Conservation (phyloP, 2,329 filamentous ascomycete species). For the Penicillium sp. region DNA sequence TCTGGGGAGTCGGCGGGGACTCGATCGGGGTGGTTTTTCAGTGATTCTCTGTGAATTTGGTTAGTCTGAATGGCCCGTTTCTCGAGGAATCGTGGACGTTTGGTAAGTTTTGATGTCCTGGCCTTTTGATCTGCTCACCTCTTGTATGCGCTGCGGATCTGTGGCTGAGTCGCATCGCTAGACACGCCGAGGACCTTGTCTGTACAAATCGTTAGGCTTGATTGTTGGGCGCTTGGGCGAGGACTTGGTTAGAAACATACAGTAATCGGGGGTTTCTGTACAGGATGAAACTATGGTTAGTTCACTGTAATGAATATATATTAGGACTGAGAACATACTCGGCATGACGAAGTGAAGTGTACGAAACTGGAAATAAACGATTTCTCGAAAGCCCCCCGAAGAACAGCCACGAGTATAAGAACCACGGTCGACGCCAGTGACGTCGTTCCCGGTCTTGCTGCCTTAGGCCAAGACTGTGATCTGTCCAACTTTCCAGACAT, state of each 20-base stretch:
- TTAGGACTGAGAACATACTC: constrained; percentile 19
- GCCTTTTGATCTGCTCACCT: constrained; percentile 53
- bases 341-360: constrained; percentile 19
- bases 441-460: constrained; percentile 14
- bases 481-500: neutral
- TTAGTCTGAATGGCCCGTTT: neutral
- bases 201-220: constrained; percentile 36
- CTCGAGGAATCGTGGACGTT: neutral
- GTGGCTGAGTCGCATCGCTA: constrained; percentile 72
- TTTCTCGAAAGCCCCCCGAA: neutral
- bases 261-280: constrained; percentile 42
- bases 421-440: constrained; percentile 17
- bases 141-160: constrained; percentile 95
- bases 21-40: constrained; percentile 92
- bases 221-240: neutral
- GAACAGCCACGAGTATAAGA: constrained; percentile 10
- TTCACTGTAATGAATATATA: neutral
- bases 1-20: constrained; percentile 83
- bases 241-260: constrained; percentile 30
- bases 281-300: neutral
- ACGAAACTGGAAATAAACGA: constrained; percentile 8
- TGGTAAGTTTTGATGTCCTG: neutral
- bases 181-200: constrained; percentile 74
- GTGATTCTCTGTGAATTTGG: constrained; percentile 64
- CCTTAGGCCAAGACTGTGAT: neutral